Conservation (phyloP, 2,329 filamentous ascomycete genomes). For the Amphichorda felina region DNA sequence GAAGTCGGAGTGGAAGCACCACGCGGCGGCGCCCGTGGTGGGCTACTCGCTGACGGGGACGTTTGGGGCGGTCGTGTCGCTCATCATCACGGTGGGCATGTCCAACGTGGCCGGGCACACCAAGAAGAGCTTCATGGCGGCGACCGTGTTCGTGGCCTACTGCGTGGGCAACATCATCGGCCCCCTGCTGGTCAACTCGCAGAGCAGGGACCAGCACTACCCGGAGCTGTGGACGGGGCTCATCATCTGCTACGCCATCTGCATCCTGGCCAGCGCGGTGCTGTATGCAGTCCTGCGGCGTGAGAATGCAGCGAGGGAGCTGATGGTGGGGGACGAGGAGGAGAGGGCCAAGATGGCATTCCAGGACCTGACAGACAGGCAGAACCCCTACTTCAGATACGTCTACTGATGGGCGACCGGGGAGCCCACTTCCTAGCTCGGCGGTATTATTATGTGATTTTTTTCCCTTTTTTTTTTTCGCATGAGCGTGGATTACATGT, state of each 20-base stretch:
- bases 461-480: too few species aligned
- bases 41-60: conserved; percentile 65
- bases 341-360: conserved; percentile 13
- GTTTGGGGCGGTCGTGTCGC: conserved; percentile 58
- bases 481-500: too few species aligned
- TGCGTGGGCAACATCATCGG: conserved; percentile 31
- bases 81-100: conserved; percentile 38
- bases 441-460: too few species aligned
- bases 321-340: conserved; percentile 13
- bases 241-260: conserved; percentile 24
- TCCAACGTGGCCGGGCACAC: conserved; percentile 31
- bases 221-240: conserved; percentile 32
- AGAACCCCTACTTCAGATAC: conserved; percentile 11
- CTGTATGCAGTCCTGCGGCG: conserved; percentile 15
- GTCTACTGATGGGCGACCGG: conserved; percentile 4
- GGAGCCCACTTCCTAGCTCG: too few species aligned
- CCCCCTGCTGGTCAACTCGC: conserved; percentile 27
- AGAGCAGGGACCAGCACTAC: conserved; percentile 28
- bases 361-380: conserved; percentile 21
- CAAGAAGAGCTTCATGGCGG: conserved; percentile 27
- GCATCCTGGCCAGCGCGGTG: conserved; percentile 20
- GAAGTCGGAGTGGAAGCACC: conserved; percentile 53
- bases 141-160: conserved; percentile 28
- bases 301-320: conserved; percentile 22
- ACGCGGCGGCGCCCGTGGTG: conserved; percentile 52